Percentiles rank a stretch among this genome's conserved stretches.
These are phyloP conservation scores for Pulveroboletus sp. DNA, from an alignment of 1,284 basidiomycete species.

Conservation along the genomic window DNA sequence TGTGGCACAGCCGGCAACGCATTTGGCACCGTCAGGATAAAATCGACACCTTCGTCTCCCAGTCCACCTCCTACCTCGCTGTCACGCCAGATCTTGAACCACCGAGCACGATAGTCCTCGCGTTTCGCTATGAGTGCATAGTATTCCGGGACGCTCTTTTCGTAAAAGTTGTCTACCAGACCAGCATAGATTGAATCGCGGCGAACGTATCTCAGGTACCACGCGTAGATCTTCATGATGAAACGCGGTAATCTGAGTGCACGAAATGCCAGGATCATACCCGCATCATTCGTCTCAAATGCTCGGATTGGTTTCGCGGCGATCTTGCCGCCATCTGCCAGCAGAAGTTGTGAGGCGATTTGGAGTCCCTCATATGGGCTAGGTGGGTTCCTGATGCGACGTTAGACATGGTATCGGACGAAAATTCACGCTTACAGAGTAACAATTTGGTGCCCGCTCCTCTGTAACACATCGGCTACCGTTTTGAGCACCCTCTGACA, in stretches of 20 bases:
- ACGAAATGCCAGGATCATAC: slow-evolving; percentile 35
- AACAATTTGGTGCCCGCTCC: slow-evolving; percentile 34
- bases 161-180: slow-evolving; percentile 41
- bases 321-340: slow-evolving; percentile 34
- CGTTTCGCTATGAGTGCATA: slow-evolving; percentile 46
- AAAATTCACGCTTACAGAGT: slow-evolving; percentile 22
- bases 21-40: slow-evolving; percentile 61
- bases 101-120: slow-evolving; percentile 44
- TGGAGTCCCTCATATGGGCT: slow-evolving; percentile 37
- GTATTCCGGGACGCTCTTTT: slow-evolving; percentile 46
- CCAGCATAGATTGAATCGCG: slow-evolving; percentile 33
- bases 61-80: slow-evolving; percentile 22
- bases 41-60: slow-evolving; percentile 51
- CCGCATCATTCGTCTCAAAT: slow-evolving; percentile 35
- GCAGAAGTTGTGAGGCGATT: slow-evolving; percentile 36
- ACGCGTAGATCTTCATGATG: slow-evolving; percentile 33
- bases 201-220: slow-evolving; percentile 35
- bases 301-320: slow-evolving; percentile 18
- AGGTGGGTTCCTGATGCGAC: slow-evolving; percentile 23
- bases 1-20: slow-evolving; percentile 58
- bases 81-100: slow-evolving; percentile 54
- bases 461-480: slow-evolving; percentile 27
- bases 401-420: not conserved
- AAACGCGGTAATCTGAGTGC: slow-evolving; percentile 34
- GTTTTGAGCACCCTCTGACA: slow-evolving; percentile 29